These are phyloP conservation scores for Boletus sensibilis DNA, from an alignment of 768 basidiomycete species.

Conservation along the genomic window DNA sequence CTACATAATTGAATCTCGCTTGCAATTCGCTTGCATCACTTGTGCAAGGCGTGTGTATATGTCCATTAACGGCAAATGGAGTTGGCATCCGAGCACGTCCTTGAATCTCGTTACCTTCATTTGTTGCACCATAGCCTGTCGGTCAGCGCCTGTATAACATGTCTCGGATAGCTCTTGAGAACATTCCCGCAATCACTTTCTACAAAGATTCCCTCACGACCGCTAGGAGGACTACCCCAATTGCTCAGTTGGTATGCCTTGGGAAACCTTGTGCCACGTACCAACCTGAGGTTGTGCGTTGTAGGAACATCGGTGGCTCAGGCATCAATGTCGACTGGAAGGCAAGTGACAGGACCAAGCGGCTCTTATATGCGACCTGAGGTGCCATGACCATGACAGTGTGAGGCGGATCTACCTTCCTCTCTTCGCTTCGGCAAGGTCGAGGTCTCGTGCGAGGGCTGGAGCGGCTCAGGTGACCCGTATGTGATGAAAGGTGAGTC, in stretches of 20 bases:
- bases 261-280: slow-evolving; percentile 77
- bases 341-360: slow-evolving; percentile 41
- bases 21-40: background rate
- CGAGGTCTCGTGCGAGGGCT: slow-evolving; percentile 90
- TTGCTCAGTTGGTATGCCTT: slow-evolving; percentile 77
- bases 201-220: slow-evolving; percentile 66
- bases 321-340: slow-evolving; percentile 91
- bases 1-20: too few species aligned
- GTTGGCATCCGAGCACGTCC: too few species aligned
- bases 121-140: background rate
- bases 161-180: slow-evolving; percentile 69
- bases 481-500: slow-evolving; percentile 78
- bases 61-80: slow-evolving; percentile 6
- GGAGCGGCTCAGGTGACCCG: slow-evolving; percentile 76
- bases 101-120: slow-evolving; percentile 2
- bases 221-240: slow-evolving; percentile 61
- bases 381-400: slow-evolving; percentile 44
- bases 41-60: slow-evolving; percentile 4
- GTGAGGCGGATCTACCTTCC: slow-evolving; percentile 86
- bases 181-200: slow-evolving; percentile 75
- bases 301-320: slow-evolving; percentile 72
- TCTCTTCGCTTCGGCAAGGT: slow-evolving; percentile 80
- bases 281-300: slow-evolving; percentile 83
- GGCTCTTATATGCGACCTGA: slow-evolving; percentile 9
- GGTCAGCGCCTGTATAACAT: slow-evolving; percentile 34